A percentile compares a stretch with the other conserved stretches of the same genome.
Evolutionary conservation across 192 early-diverging fungal species (phyloP).

Genomic region (Chytriomyces sp.): DNA sequence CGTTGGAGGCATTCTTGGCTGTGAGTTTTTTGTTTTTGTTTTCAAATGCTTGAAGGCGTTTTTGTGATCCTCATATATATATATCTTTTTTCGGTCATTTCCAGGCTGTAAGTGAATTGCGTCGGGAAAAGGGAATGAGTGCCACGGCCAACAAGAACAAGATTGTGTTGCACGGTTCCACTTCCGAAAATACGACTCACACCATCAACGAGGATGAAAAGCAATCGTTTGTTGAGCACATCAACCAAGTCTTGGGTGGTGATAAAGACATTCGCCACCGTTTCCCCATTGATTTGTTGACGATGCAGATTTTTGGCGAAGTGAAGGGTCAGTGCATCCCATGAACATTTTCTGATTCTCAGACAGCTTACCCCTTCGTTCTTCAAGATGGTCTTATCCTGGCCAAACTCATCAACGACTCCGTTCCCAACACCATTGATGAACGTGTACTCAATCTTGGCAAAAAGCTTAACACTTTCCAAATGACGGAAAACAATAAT

Average conservation of each 20-base stretch:
- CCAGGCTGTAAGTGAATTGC: constrained; percentile 50
- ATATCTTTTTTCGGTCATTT: not conserved
- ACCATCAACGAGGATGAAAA: constrained; percentile 99
- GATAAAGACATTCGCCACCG: constrained; percentile 85
- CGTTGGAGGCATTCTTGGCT: constrained; percentile 57
- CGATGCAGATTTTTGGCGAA: constrained; percentile 98
- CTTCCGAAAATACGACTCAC: constrained; percentile 87
- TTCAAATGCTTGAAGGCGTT: not conserved
- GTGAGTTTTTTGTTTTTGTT: constrained; percentile 27
- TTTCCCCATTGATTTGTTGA: constrained; percentile 88
- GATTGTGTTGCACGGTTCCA: constrained; percentile 81
- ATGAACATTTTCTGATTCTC: constrained; percentile 1
- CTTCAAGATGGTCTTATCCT: constrained; percentile 78
- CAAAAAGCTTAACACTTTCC: constrained; percentile 90
- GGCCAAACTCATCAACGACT: constrained; percentile 98
- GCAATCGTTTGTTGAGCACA: constrained; percentile 93
- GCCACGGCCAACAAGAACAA: constrained; percentile 68
- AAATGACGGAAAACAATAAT: constrained; percentile 99
- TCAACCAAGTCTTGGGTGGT: constrained; percentile 81
- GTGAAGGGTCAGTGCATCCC: constrained; percentile 69
- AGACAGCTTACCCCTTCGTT: not conserved
- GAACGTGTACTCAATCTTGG: constrained; percentile 93
- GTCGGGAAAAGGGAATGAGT: constrained; percentile 56
- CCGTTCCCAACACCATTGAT: constrained; percentile 95
- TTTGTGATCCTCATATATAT: not conserved